phyloP scores from a whole-genome alignment of 2,329 filamentous ascomycete genomes.

The Fusarium tuaranense region DNA sequence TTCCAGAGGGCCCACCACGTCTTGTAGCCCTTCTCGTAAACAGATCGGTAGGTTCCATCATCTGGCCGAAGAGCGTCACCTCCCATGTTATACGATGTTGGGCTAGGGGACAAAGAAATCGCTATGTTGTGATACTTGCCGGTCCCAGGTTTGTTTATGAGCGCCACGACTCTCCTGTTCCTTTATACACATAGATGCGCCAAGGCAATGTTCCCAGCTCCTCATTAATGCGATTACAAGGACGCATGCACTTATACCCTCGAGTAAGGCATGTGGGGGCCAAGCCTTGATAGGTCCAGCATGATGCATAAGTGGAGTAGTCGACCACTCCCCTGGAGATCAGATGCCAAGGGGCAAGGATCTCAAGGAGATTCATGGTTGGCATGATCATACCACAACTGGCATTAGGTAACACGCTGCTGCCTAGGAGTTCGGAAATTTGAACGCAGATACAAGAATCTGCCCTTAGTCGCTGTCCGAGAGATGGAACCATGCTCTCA shows the following conservation, averaged over 20 bases:
- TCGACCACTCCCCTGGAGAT: too few species aligned
- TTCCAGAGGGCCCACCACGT: constrained; percentile 9
- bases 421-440: too few species aligned
- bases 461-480: too few species aligned
- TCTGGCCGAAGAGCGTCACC: not conserved
- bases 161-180: not conserved
- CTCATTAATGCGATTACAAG: not conserved
- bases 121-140: not conserved
- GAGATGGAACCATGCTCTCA: too few species aligned
- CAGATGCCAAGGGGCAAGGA: not conserved
- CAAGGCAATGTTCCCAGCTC: not conserved
- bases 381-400: too few species aligned
- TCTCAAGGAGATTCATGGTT: not conserved
- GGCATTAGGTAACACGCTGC: too few species aligned
- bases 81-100: not conserved
- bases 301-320: too few species aligned
- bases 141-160: not conserved
- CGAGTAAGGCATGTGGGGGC: not conserved
- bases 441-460: too few species aligned
- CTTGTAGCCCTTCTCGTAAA: constrained; percentile 14
- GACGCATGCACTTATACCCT: not conserved
- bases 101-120: not conserved
- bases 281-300: not conserved
- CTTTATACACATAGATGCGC: not conserved
- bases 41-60: constrained; percentile 1